A percentile compares a stretch with the other conserved stretches of the same genome.
phyloP scores from a whole-genome alignment of 495 filamentous ascomycete species.

The Penicillium lagena region DNA sequence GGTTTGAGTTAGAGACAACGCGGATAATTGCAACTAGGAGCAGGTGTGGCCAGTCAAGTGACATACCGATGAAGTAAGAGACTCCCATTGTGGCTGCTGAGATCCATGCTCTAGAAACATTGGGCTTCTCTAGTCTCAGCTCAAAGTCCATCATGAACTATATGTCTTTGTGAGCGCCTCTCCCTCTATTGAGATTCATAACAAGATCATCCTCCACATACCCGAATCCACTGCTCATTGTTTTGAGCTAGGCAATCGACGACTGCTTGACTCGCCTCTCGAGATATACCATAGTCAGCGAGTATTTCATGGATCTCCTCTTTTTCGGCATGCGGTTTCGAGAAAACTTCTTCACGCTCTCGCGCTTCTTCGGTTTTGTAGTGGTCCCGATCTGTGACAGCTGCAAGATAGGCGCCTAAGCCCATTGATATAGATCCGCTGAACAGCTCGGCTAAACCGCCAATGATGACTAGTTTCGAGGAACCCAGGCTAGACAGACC shows the following conservation, averaged over 20 bases:
- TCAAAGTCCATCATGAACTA: slow-evolving; percentile 52
- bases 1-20: no score
- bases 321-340: slow-evolving; percentile 32
- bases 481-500: slow-evolving; percentile 52
- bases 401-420: slow-evolving; percentile 54
- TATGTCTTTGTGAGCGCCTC: not conserved
- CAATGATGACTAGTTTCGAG: slow-evolving; percentile 60
- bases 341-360: slow-evolving; percentile 34
- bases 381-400: slow-evolving; percentile 40
- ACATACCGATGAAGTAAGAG: slow-evolving; percentile 45
- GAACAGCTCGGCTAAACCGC: slow-evolving; percentile 62
- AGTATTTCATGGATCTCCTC: slow-evolving; percentile 38
- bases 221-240: slow-evolving; percentile 36
- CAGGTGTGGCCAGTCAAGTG: not conserved
- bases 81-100: slow-evolving; percentile 44
- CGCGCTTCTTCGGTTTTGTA: slow-evolving; percentile 40
- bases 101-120: slow-evolving; percentile 33
- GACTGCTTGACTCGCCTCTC: slow-evolving; percentile 21
- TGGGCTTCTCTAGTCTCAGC: slow-evolving; percentile 39
- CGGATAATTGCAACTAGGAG: not conserved
- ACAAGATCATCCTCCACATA: slow-evolving; percentile 4
- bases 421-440: slow-evolving; percentile 67
- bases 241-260: slow-evolving; percentile 33
- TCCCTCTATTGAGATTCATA: no score
- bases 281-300: slow-evolving; percentile 30